Evolutionary conservation across 805 yeast species (phyloP), one percentile per base, ranked within the genome.

Genomic region (Saccharomyces paradoxus): DNA sequence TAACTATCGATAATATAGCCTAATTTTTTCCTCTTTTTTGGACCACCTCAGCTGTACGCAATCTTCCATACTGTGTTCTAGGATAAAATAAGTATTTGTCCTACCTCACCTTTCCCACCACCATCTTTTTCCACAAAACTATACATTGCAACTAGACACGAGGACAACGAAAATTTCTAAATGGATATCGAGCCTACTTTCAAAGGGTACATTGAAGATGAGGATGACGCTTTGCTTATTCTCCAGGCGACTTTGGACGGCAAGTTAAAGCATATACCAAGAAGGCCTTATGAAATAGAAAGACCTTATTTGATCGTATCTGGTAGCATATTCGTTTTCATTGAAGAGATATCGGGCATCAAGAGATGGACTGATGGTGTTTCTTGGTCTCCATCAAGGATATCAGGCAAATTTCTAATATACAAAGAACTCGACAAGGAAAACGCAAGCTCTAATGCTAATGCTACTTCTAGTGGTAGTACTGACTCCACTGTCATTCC

Each of bases 341-440:
- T 86, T 49, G 96, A 91, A 69, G 88, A 86, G 60, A 73, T 78
- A 9, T 81, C 90, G 0, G 89, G 91, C 1, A 89, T 91, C 56
- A 87, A 87, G 66, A 76, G 97, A 55, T 91, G 97, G 97, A 91
- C 97, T 1, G 97, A 91, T 63, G 96, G 97, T 13, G 80, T 88
- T 9, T 77, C 89, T 13, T 91, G 97, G 97, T 83, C 90, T 1
- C 96, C 97, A 0, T 85, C 94, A 1, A 74, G 97, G 44, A 89
- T 91, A 31, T 75, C 88, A 41, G 96, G 96, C 6, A 76, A 94
- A 55, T 91, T 91, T 61, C 72, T 91, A 27, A 83, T 91, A 10
- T 91, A 91, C 69, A 79, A 95, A 27, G 94, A 90, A 65, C 67
- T 63, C 48, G 59, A 61, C 41, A 65, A 56, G 31, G 27, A 31